These are phyloP conservation scores for Hericium alpestre DNA, from an alignment of 768 basidiomycete species.

Conservation along the genomic window DNA sequence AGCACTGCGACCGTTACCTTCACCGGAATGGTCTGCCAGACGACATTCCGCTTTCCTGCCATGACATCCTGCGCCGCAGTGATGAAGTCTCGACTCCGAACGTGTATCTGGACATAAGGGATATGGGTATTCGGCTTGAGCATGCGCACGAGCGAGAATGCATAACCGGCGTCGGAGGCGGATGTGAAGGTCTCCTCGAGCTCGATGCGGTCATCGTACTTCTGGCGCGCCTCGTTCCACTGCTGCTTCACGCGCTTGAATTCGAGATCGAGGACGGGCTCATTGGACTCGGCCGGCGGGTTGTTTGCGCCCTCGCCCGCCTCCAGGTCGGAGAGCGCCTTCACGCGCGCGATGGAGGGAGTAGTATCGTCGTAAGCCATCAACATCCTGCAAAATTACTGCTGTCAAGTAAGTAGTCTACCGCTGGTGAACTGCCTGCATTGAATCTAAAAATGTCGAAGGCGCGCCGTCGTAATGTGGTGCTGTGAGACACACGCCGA, in stretches of 20 bases:
- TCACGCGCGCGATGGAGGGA: too few species aligned
- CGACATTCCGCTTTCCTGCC: background rate
- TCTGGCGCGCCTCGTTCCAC: background rate
- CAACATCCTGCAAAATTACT: too few species aligned
- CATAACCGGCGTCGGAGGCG: background rate
- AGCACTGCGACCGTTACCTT: background rate
- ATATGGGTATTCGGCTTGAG: background rate
- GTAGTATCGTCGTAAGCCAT: too few species aligned
- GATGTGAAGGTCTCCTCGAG: background rate
- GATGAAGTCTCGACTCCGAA: background rate
- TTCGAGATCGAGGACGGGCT: background rate
- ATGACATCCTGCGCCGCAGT: background rate
- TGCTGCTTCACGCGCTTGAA: background rate
- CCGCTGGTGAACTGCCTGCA: too few species aligned
- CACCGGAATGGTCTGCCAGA: background rate
- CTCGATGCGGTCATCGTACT: background rate
- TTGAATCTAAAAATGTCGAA: too few species aligned
- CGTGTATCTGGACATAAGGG: background rate
- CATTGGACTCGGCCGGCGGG: too few species aligned
- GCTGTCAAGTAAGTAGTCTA: too few species aligned
- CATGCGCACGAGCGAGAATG: background rate
- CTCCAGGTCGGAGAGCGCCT: too few species aligned
- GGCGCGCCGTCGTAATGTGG: too few species aligned
- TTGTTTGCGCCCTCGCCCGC: too few species aligned
- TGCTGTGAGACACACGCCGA: too few species aligned